Base-by-base conservation (phyloP, 768 basidiomycete species). In the Tricholoma matsutake region DNA sequence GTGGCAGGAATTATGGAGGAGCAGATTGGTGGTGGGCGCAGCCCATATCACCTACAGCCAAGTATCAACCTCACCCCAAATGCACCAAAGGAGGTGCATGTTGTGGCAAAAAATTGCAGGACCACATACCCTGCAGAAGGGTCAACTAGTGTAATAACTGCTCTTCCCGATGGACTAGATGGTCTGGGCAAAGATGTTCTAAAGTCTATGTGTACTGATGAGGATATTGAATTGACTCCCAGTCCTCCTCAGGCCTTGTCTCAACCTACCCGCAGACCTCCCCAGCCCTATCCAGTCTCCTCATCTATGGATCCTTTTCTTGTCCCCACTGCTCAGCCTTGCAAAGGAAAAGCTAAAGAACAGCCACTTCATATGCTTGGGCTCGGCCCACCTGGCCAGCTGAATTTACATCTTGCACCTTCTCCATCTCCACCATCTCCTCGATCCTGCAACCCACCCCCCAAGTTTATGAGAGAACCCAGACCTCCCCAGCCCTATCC, bases 91-190 rank as follows among this genome's bases (percentile, higher is more conserved):
- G 49, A 51, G 49, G 49, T 28, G 6, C 49, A 51, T 28, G 29
- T 51, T 51, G 49, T 28, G 29, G 49, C 49, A 51, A 25, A 51
- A 51, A 51, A 51, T 51, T 4, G 16, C 49, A 10, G 14, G 49
- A 51, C 49, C 29, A 28, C 49, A 29, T 51, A 51, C 49, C 49
- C 25, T 51, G 29, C 29, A 13, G 28, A 51, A 51, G 49, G 29
- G 10, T 51, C 49, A 51, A 51, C 28, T 51, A 5, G n/a, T n/a
- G n/a, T n/a, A n/a, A n/a, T n/a, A n/a, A n/a, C n/a, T n/a, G n/a
- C 49, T 51, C 49, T 51, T 29, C 49, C 49, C 29, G 49, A 51
- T 29, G 49, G 49, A 51, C 49, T 51, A 51, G 49, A 51, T 51
- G 49, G 29, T 51, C 28, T 51, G 49, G 49, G 49, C 28, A 6